phyloP scores from a whole-genome alignment of 129 eudicot genomes.

The Calendula officinalis region DNA sequence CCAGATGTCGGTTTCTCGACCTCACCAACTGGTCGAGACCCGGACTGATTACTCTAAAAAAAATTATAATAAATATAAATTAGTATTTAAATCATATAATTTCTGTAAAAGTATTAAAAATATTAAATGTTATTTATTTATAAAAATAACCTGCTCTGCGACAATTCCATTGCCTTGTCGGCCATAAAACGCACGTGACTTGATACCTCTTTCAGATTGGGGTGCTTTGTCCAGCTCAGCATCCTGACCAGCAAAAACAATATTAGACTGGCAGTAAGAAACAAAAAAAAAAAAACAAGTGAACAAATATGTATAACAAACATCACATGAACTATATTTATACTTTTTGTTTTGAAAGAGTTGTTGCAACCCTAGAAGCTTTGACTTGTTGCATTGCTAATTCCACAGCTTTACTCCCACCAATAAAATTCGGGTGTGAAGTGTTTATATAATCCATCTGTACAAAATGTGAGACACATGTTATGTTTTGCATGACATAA shows the following conservation, averaged over 20 bases:
- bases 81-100: background rate
- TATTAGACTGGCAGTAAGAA: background rate
- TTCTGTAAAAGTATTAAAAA: too few species aligned
- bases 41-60: constrained; percentile 38
- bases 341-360: constrained; percentile 65
- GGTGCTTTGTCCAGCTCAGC: constrained; percentile 72
- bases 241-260: constrained; percentile 44
- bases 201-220: constrained; percentile 66
- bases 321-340: constrained; percentile 1
- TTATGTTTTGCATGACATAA: constrained; percentile 8
- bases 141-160: constrained; percentile 68
- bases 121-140: too few species aligned
- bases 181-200: constrained; percentile 73
- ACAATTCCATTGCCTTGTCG: constrained; percentile 71
- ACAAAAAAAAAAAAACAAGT: background rate
- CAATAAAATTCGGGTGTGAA: constrained; percentile 91
- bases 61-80: background rate
- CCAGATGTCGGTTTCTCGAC: constrained; percentile 65
- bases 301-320: constrained; percentile 1
- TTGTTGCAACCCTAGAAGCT: constrained; percentile 49
- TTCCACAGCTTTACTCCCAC: constrained; percentile 96
- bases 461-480: background rate
- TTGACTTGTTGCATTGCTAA: constrained; percentile 61
- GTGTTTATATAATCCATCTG: constrained; percentile 99
- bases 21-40: constrained; percentile 62